Evolutionary conservation across 805 yeast genomes (phyloP).

Genomic region (Hanseniaspora clermontiae): DNA sequence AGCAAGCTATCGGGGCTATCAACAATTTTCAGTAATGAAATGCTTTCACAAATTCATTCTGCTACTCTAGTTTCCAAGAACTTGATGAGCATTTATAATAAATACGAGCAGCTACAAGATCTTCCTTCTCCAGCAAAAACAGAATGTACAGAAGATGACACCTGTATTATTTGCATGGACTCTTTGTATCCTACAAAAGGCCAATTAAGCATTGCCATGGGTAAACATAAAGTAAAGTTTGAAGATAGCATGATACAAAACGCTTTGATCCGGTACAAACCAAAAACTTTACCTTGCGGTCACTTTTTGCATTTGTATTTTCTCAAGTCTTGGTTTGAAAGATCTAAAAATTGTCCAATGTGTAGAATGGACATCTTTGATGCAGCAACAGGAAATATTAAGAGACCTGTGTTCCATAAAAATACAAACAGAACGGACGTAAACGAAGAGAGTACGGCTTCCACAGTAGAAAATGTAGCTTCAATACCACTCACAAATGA

Average conservation of each 20-base stretch:
- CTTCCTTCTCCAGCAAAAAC: slow-evolving; percentile 53
- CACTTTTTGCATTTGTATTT: slow-evolving; percentile 86
- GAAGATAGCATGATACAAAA: not conserved
- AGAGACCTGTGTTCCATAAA: slow-evolving; percentile 16
- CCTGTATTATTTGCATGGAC: slow-evolving; percentile 67
- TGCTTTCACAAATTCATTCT: slow-evolving; percentile 28
- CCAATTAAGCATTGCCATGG: not conserved
- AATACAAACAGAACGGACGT: not conserved
- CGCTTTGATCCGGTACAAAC: slow-evolving; percentile 27
- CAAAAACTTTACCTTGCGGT: slow-evolving; percentile 70
- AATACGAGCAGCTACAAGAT: slow-evolving; percentile 49
- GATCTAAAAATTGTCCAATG: slow-evolving; percentile 87
- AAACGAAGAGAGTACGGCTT: not conserved
- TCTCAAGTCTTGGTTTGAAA: slow-evolving; percentile 80
- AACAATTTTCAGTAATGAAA: slow-evolving; percentile 32
- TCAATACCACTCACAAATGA: not conserved
- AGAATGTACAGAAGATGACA: slow-evolving; percentile 32
- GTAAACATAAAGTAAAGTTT: not conserved
- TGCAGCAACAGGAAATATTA: slow-evolving; percentile 19
- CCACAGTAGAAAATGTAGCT: not conserved
- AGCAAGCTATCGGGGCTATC: slow-evolving; percentile 34
- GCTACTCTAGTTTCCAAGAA: slow-evolving; percentile 29
- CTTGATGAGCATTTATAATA: slow-evolving; percentile 32
- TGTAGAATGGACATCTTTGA: slow-evolving; percentile 63
- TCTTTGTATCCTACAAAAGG: slow-evolving; percentile 35